These are phyloP conservation scores for Dendrobium officinale DNA, from an alignment of 106 monocot genomes.

Conservation along the genomic window DNA sequence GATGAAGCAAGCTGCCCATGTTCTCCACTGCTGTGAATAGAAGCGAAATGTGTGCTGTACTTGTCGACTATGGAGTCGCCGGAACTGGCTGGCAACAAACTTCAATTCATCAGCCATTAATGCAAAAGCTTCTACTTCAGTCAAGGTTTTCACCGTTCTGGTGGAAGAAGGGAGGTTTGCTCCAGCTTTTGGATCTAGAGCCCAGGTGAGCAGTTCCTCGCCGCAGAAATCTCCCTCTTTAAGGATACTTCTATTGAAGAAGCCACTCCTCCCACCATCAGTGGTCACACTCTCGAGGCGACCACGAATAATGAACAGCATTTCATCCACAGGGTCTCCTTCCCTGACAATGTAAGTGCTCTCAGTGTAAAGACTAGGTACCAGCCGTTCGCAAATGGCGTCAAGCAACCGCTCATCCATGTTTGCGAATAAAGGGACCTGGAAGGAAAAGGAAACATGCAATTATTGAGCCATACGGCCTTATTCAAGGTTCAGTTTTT, in stretches of 20 bases:
- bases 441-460: not conserved
- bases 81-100: conserved; percentile 69
- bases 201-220: conserved; percentile 75
- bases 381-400: conserved; percentile 59
- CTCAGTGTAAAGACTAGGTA: conserved; percentile 45
- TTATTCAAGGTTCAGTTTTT: no score
- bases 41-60: conserved; percentile 73
- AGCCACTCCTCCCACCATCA: conserved; percentile 62
- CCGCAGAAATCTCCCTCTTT: conserved; percentile 80
- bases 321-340: conserved; percentile 55
- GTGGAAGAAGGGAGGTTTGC: conserved; percentile 66
- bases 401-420: conserved; percentile 54
- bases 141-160: conserved; percentile 53
- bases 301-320: conserved; percentile 58
- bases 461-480: no score
- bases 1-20: conserved; percentile 74
- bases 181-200: conserved; percentile 63
- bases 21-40: conserved; percentile 82
- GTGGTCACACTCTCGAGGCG: conserved; percentile 62
- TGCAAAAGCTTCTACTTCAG: conserved; percentile 68
- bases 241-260: conserved; percentile 53
- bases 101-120: conserved; percentile 60
- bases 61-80: conserved; percentile 64
- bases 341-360: conserved; percentile 42
- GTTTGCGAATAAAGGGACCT: conserved; percentile 54